These are phyloP conservation scores for Hymenoscyphus scutula DNA, from an alignment of 2,329 filamentous ascomycete species.

Conservation along the genomic window DNA sequence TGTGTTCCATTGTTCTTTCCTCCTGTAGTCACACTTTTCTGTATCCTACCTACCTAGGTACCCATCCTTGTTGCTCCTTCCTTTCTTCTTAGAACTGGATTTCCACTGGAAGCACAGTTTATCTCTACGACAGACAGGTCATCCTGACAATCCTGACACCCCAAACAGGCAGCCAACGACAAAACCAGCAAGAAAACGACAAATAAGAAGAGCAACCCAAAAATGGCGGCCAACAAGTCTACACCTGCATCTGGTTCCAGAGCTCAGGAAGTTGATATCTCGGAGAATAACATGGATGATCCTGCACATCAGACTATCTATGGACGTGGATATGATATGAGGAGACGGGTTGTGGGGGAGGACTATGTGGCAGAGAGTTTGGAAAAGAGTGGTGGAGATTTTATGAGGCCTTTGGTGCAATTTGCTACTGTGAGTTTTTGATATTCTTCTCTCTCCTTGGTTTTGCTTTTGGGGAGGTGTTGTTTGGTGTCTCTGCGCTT, in stretches of 20 bases:
- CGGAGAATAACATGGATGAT: conserved; percentile 32
- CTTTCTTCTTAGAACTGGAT: no score
- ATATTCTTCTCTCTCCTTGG: background rate
- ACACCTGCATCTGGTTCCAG: background rate
- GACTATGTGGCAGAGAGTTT: conserved; percentile 30
- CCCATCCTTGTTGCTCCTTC: no score
- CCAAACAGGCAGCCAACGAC: background rate
- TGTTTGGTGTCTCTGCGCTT: background rate
- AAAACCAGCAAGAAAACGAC: background rate
- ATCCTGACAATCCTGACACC: background rate
- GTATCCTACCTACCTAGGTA: no score
- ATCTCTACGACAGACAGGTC: background rate
- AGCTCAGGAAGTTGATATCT: background rate
- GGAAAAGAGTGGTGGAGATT: conserved; percentile 26
- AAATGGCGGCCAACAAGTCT: background rate
- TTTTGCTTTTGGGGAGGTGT: background rate
- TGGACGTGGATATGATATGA: conserved; percentile 26
- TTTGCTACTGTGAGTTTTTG: conserved; percentile 29
- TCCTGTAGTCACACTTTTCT: no score
- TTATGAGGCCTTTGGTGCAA: conserved; percentile 31
- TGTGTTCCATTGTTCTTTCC: background rate
- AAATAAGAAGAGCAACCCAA: background rate
- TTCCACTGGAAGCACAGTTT: background rate
- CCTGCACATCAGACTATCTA: conserved; percentile 26
- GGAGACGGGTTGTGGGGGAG: conserved; percentile 31